Conservation (phyloP, 352 stramenopile genomes). For the Pythium dissotocum region DNA sequence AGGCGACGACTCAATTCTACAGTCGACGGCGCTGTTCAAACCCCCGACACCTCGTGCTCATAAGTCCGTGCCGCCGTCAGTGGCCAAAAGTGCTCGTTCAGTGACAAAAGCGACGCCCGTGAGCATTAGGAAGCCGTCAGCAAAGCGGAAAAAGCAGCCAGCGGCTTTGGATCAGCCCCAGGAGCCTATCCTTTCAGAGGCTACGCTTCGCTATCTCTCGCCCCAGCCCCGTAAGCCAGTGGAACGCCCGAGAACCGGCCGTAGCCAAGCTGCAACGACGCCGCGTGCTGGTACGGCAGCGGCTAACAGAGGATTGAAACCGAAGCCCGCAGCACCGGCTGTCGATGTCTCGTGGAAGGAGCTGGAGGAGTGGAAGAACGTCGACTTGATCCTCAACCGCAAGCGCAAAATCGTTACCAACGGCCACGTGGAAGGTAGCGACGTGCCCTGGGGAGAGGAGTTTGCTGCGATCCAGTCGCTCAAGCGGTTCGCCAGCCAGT, state of each 20-base stretch:
- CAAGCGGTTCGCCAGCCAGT: conserved; percentile 55
- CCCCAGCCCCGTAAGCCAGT: not conserved
- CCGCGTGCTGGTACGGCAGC: conserved; percentile 2
- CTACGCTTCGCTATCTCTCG: conserved; percentile 22
- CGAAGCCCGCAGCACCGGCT: not conserved
- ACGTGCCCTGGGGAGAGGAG: conserved; percentile 60
- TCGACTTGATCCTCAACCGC: conserved; percentile 53
- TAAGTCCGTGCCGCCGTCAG: not conserved
- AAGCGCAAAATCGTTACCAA: conserved; percentile 48
- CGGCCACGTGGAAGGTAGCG: conserved; percentile 41
- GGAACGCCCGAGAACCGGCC: not conserved
- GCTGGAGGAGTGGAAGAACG: conserved; percentile 59
- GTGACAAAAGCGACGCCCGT: not conserved
- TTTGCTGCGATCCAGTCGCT: conserved; percentile 65
- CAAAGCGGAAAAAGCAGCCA: not conserved
- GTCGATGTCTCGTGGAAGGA: conserved; percentile 36
- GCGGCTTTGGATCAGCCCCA: not conserved
- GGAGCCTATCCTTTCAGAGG: conserved; percentile 6
- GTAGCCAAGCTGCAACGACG: conserved; percentile 1
- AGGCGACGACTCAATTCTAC: not conserved
- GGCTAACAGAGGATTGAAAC: not conserved
- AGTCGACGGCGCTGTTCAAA: not conserved
- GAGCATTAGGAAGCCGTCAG: not conserved
- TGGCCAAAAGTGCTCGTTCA: not conserved
- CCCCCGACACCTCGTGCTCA: not conserved